Conservation (phyloP, 2,329 filamentous ascomycete genomes). For the Tolypocladium pustulatum region DNA sequence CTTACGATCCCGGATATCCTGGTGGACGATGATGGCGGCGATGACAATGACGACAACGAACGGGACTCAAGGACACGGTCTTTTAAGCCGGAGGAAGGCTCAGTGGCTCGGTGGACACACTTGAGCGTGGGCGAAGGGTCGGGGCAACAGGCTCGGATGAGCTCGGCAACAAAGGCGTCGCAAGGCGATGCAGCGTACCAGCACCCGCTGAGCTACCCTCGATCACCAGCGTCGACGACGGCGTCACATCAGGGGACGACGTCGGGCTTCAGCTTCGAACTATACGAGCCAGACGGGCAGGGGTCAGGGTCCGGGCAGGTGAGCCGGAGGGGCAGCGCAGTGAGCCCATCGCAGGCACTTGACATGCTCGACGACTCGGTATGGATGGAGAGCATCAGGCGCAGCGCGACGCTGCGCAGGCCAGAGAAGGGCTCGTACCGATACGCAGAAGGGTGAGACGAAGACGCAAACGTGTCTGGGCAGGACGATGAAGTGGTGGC, state of each 20-base stretch:
- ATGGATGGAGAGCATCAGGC: constrained; percentile 86
- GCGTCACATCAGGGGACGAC: constrained; percentile 30
- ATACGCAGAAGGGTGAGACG: constrained; percentile 15
- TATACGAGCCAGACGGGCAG: constrained; percentile 32
- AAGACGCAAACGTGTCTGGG: no score
- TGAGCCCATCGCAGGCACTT: constrained; percentile 68
- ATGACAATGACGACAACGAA: constrained; percentile 19
- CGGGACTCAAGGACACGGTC: constrained; percentile 29
- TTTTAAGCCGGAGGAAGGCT: constrained; percentile 14
- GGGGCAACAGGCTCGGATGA: not conserved
- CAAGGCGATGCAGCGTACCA: constrained; percentile 18
- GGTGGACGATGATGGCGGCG: constrained; percentile 65
- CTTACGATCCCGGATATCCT: constrained; percentile 83
- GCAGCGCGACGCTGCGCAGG: constrained; percentile 64
- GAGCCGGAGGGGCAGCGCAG: constrained; percentile 55
- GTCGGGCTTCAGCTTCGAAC: constrained; percentile 49
- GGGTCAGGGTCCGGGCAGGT: constrained; percentile 22
- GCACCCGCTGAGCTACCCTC: constrained; percentile 45
- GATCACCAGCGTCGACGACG: constrained; percentile 29
- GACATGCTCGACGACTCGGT: constrained; percentile 80
- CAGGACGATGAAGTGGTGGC: no score
- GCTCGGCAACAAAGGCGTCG: constrained; percentile 30
- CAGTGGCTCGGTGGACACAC: constrained; percentile 5
- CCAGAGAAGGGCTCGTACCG: constrained; percentile 25
- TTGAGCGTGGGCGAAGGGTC: constrained; percentile 5